A percentile compares a stretch with the other conserved stretches of the same genome.
These are phyloP conservation scores for Penicillium coffeae DNA, from an alignment of 495 filamentous ascomycete species.

Conservation along the genomic window DNA sequence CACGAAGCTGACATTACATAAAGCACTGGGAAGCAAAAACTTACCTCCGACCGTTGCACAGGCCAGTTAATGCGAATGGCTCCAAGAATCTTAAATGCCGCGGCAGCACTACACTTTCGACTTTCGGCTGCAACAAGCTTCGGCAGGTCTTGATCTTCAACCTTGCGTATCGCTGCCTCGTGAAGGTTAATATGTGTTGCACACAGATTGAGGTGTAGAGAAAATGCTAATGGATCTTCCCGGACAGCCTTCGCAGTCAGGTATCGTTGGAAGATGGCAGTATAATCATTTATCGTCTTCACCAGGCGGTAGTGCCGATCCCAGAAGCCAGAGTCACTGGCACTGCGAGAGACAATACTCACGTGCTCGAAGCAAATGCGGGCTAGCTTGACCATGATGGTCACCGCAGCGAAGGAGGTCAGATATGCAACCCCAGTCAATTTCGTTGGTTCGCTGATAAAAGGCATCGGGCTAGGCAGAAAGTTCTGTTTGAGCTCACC, in stretches of 20 bases:
- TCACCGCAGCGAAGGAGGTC: conserved; percentile 2
- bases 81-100: conserved; percentile 1
- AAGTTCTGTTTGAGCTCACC: conserved; percentile 2
- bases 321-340: conserved; percentile 3
- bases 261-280: conserved; percentile 3
- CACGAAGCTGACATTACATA: background rate
- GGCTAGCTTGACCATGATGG: conserved; percentile 4
- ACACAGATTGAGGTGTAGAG: conserved; percentile 4
- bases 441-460: background rate
- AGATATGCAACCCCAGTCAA: background rate
- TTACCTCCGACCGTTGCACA: conserved; percentile 2
- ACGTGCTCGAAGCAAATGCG: conserved; percentile 2
- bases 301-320: conserved; percentile 2
- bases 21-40: background rate
- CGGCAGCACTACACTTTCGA: conserved; percentile 2
- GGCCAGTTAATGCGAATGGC: conserved; percentile 3
- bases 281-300: conserved; percentile 2
- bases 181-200: conserved; percentile 3
- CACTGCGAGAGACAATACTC: conserved; percentile 1
- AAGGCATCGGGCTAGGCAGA: conserved; percentile 2
- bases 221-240: conserved; percentile 2
- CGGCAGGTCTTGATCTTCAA: conserved; percentile 2
- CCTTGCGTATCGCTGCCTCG: conserved; percentile 4
- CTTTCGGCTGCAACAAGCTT: conserved; percentile 2
- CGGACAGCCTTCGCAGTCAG: conserved; percentile 3